Conservation (phyloP, 2,329 filamentous ascomycete genomes). For the Phaeosphaeria sp. region DNA sequence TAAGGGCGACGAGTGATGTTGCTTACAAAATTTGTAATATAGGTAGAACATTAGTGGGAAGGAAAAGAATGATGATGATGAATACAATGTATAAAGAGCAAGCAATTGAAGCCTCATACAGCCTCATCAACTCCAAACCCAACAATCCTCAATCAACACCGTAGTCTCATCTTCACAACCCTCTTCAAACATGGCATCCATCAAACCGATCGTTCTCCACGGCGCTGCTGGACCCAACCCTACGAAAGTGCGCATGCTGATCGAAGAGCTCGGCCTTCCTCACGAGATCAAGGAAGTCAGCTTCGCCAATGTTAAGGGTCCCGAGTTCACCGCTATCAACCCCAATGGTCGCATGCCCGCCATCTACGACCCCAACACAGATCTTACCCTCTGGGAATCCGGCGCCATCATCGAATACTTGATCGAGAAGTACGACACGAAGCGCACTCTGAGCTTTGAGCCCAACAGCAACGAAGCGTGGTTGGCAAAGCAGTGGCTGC, state of each 20-base stretch:
- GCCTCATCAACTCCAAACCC: background rate
- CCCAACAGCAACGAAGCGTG: slow-evolving; percentile 45
- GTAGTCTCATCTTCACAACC: background rate
- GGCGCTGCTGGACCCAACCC: slow-evolving; percentile 48
- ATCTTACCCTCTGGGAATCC: slow-evolving; percentile 53
- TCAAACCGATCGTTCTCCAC: slow-evolving; percentile 32
- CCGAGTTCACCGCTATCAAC: slow-evolving; percentile 49
- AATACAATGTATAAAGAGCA: background rate
- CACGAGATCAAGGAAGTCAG: slow-evolving; percentile 47
- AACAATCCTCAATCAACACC: background rate
- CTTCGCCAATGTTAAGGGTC: slow-evolving; percentile 51
- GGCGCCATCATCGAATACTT: slow-evolving; percentile 56
- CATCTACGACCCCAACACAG: slow-evolving; percentile 56
- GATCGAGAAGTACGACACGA: slow-evolving; percentile 53
- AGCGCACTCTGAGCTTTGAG: slow-evolving; percentile 47
- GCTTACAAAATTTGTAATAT: background rate
- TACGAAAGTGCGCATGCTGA: slow-evolving; percentile 54
- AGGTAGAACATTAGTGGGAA: background rate
- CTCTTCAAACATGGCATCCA: slow-evolving; percentile 3
- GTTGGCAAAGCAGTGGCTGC: slow-evolving; percentile 54
- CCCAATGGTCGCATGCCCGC: slow-evolving; percentile 53
- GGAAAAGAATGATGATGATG: background rate
- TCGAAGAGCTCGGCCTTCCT: slow-evolving; percentile 53
- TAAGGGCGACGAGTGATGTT: background rate
- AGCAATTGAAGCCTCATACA: background rate